These are phyloP conservation scores for Microstegium vimineum DNA, from an alignment of 176 grass and related monocot species.

Conservation along the genomic window DNA sequence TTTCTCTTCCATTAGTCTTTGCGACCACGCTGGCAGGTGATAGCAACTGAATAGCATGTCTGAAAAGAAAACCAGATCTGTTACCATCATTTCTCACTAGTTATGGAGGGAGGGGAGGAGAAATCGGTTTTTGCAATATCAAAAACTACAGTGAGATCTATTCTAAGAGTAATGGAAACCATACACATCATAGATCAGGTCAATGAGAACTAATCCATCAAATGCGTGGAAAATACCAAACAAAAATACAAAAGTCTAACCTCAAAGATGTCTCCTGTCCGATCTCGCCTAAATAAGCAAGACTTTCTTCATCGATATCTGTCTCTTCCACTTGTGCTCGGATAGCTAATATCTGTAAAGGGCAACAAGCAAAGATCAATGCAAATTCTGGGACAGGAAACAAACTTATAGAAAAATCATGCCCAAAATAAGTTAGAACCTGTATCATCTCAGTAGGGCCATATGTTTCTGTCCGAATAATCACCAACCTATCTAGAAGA, in stretches of 20 bases:
- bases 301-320: conserved; percentile 94
- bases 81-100: background rate
- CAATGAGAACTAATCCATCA: background rate
- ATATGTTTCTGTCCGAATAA: conserved; percentile 89
- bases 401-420: conserved; percentile 22
- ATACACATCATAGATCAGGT: background rate
- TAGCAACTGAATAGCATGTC: conserved; percentile 89
- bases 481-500: conserved; percentile 92
- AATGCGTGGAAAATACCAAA: background rate
- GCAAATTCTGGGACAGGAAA: conserved; percentile 10
- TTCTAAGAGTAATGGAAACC: background rate
- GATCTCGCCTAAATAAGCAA: conserved; percentile 90
- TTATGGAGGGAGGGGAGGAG: background rate
- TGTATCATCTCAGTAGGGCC: conserved; percentile 96
- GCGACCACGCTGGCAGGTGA: conserved; percentile 81
- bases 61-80: conserved; percentile 25
- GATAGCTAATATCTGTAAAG: conserved; percentile 76
- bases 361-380: background rate
- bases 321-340: conserved; percentile 94
- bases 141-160: background rate
- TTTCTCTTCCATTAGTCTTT: conserved; percentile 85
- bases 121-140: background rate
- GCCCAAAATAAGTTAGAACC: conserved; percentile 38
- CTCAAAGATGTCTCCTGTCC: conserved; percentile 90
- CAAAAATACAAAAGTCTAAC: conserved; percentile 34